Percentiles rank a stretch among this genome's conserved stretches.
phyloP scores from a whole-genome alignment of 1,139 yeast genomes.

The Yamadazyma dendronema region DNA sequence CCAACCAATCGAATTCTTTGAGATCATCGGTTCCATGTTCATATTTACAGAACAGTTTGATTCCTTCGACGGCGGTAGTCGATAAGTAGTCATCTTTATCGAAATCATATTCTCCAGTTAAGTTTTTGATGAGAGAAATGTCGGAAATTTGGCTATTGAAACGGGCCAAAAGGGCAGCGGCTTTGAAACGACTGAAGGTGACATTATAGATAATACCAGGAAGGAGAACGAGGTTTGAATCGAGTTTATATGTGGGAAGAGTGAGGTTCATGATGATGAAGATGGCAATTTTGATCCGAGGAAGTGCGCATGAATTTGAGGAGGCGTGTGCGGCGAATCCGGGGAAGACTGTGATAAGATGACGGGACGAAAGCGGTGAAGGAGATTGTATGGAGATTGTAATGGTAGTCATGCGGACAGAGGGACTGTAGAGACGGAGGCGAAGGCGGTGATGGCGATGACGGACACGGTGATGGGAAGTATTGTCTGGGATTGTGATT shows the following conservation, averaged over 20 bases:
- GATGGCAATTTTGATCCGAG: constrained; percentile 1
- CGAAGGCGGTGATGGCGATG: no score
- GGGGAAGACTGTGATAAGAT: no score
- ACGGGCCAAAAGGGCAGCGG: constrained; percentile 45
- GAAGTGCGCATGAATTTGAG: no score
- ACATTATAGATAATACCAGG: constrained; percentile 65
- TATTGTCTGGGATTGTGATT: no score
- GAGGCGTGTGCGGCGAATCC: no score
- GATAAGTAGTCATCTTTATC: constrained; percentile 21
- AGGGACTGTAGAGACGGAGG: no score
- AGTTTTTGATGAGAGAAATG: constrained; percentile 30
- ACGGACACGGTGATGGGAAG: no score
- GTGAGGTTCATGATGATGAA: constrained; percentile 9
- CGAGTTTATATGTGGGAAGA: constrained; percentile 42
- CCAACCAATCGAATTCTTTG: constrained; percentile 35
- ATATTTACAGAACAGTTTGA: constrained; percentile 24
- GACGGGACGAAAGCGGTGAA: no score
- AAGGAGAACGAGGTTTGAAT: constrained; percentile 48
- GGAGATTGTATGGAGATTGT: no score
- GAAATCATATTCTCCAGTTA: constrained; percentile 36
- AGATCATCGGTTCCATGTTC: constrained; percentile 19
- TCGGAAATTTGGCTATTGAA: constrained; percentile 29
- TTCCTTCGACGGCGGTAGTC: constrained; percentile 33
- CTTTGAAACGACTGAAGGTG: constrained; percentile 47
- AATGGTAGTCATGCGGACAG: no score